Base-by-base conservation (phyloP, 306 rosid genomes). In the Purshia tridentata region DNA sequence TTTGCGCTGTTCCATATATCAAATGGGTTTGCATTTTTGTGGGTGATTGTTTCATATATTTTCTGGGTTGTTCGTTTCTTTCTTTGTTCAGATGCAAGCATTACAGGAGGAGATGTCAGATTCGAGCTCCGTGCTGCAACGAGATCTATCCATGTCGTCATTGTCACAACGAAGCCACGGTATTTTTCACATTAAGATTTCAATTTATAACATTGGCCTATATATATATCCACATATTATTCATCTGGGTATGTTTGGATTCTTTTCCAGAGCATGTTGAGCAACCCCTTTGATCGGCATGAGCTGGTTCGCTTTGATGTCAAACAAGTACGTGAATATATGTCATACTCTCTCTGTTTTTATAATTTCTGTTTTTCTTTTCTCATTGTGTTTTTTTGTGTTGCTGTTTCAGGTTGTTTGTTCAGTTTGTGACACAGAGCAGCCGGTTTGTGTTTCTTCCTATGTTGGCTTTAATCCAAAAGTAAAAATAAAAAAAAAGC, bases 391-490 rank as follows among this genome's bases (percentile, higher is more conserved):
- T 46, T 40, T 56, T 9, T 9, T 64, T 71, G 72, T 73, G 10
- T 29, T 81, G 67, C 48, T 18, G 77, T 81, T 84, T 80, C 92
- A 94, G 98, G 96, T 94, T 70, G 86, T 94, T 80, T 94, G 98
- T 77, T 74, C 95, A 20, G 96, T 89, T 76, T 95, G 99, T 75
- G 99, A 91, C 81, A 87, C 99, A 58, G 99, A 94, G 88, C 99
- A 95, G 73, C 97, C 96, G 52, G 97, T 95, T 61, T 16, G 90
- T 60, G 83, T 81, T 65, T 67, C 35, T 53, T 56, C 65, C 44
- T 79, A 6, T 51, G 7, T 67, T 49, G 19, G 46, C 59, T 67
- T 29, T 37, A n/a, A 23, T 45, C 53, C 12, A 18, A 9, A 15
- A 5, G 64, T 51, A 6, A n/a, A 50, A 16, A 7, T 18, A 40